Base-by-base conservation (phyloP, 2,329 filamentous ascomycete genomes). In the Neocucurbitaria cava region DNA sequence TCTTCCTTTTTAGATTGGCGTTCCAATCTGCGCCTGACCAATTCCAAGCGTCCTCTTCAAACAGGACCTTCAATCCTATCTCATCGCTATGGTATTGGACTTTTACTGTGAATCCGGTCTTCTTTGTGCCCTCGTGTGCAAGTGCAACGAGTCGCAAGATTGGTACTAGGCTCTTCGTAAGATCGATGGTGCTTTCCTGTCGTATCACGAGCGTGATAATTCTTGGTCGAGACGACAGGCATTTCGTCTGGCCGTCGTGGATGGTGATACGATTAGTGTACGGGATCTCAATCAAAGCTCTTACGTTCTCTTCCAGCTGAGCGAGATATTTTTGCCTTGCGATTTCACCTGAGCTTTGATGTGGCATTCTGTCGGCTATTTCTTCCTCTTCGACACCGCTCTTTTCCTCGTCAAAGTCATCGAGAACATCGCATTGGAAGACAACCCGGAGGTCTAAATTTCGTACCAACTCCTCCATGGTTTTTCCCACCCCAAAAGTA, bases 361-460 rank as follows among this genome's bases (percentile, higher is more conserved):
- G 5, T 17, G n/a, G 31, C 31, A 15, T 35, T 35, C 3, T 15
- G 11, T n/a, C 13, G 15, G 15, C 3, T 24, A 13, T 26, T 1
- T 2, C 18, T 2, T 3, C 11, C 4, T 24, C 20, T 23, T 40
- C 21, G 17, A 13, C 18, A 11, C 5, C 38, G 20, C 10, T 13
- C 3, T 21, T 23, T 5, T 28, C 17, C 38, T 21, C 33, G 7
- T 20, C 21, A 17, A 39, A 40, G 13, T 49, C 38, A 4, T 44
- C 18, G 15, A 49, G 43, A 3, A 30, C 42, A 42, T 59, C 46
- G 35, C 42, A 53, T n/a, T 52, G 41, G 21, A 57, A 44, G 11
- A 31, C 47, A 24, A 58, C 35, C 5, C 41, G 36, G 41, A 59
- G 30, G 26, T 59, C 50, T 41, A 54, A 8, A 10, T 59, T 57